Percentiles rank a stretch among this genome's conserved stretches.
Conservation (phyloP, 176 grass and related monocot genomes). For the Chrysopogon serrulatus region DNA sequence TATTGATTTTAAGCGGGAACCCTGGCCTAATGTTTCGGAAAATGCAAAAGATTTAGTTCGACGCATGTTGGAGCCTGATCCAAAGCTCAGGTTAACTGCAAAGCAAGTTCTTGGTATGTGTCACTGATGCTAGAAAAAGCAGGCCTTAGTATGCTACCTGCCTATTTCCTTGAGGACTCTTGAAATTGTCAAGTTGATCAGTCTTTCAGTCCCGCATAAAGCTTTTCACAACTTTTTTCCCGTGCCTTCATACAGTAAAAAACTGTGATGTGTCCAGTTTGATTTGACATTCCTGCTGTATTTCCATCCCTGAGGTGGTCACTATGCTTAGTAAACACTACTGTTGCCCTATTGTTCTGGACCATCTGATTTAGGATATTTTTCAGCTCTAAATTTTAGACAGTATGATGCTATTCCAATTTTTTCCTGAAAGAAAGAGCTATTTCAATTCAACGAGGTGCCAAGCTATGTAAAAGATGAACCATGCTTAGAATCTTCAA, state of each 20-base stretch:
- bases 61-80: slow-evolving; percentile 92
- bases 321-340: neutral
- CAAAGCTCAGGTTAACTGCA: slow-evolving; percentile 88
- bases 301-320: neutral
- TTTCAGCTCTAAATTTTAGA: neutral
- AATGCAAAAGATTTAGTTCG: slow-evolving; percentile 97
- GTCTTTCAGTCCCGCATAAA: neutral
- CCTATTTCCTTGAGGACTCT: neutral
- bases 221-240: neutral
- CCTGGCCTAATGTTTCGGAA: slow-evolving; percentile 96
- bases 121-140: neutral
- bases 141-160: slow-evolving; percentile 3
- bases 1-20: slow-evolving; percentile 97
- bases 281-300: neutral
- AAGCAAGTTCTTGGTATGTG: slow-evolving; percentile 92
- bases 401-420: neutral
- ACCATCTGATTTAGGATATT: neutral
- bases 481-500: neutral
- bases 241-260: neutral
- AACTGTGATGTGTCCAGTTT: neutral
- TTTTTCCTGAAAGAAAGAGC: neutral
- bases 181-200: neutral
- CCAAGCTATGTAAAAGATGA: neutral
- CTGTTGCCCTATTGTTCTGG: neutral
- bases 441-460: neutral